phyloP scores from a whole-genome alignment of 371 early-diverging fungal species.

The Syncephalis fuscata region DNA sequence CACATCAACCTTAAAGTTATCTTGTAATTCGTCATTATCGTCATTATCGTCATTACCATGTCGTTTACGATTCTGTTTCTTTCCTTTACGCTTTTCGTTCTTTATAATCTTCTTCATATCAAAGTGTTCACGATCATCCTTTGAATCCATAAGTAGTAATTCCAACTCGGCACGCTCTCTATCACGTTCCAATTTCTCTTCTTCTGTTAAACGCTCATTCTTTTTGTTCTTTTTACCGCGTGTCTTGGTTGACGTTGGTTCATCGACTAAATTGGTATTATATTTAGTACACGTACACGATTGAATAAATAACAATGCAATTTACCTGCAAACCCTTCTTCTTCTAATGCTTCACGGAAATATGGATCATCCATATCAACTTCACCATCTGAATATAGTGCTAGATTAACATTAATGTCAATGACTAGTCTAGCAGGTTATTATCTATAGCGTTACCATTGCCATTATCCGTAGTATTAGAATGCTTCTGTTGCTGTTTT shows the following conservation, averaged over 20 bases:
- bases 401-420: no score
- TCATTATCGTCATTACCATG: slow-evolving; percentile 11
- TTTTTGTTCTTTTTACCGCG: slow-evolving; percentile 15
- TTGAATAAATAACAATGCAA: no score
- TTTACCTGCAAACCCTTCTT: slow-evolving; percentile 15
- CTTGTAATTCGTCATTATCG: slow-evolving; percentile 33
- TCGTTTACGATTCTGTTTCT: slow-evolving; percentile 30
- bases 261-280: no score
- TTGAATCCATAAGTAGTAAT: slow-evolving; percentile 50
- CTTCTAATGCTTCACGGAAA: slow-evolving; percentile 30
- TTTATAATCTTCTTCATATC: slow-evolving; percentile 78
- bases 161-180: slow-evolving; percentile 70
- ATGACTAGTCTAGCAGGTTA: not conserved
- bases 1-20: slow-evolving; percentile 73
- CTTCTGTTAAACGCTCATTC: slow-evolving; percentile 29
- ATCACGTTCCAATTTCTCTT: slow-evolving; percentile 35
- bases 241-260: no score
- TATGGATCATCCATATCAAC: slow-evolving; percentile 48
- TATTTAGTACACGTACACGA: no score
- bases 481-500: slow-evolving; percentile 18
- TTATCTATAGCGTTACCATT: slow-evolving; percentile 10
- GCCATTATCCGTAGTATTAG: not conserved
- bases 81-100: slow-evolving; percentile 53
- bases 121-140: slow-evolving; percentile 41
- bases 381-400: slow-evolving; percentile 24